A percentile compares a stretch with the other conserved stretches of the same genome.
phyloP scores from a whole-genome alignment of 768 basidiomycete genomes.

The Chlorophyllum brunneum region DNA sequence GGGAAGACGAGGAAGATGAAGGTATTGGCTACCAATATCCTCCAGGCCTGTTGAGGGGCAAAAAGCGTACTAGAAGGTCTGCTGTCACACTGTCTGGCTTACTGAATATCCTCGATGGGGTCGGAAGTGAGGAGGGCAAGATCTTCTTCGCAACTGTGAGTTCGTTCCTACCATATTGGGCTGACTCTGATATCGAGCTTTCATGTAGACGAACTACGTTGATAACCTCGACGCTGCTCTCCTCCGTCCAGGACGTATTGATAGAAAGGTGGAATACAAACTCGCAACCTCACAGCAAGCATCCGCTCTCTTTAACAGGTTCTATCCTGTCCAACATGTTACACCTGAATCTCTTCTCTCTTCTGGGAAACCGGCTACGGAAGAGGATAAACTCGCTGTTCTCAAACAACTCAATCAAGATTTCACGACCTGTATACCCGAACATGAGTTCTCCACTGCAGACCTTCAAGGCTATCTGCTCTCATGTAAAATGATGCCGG shows the following conservation, averaged over 20 bases:
- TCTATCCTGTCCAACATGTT: conserved; percentile 37
- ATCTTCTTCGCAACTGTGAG: conserved; percentile 57
- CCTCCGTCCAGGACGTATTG: conserved; percentile 54
- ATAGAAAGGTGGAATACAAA: conserved; percentile 48
- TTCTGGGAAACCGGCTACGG: conserved; percentile 13
- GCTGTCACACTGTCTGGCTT: conserved; percentile 51
- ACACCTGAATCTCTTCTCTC: conserved; percentile 12
- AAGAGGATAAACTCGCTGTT: conserved; percentile 3
- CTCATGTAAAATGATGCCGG: conserved; percentile 35
- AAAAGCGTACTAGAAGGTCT: conserved; percentile 18
- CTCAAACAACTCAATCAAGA: conserved; percentile 30
- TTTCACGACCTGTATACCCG: conserved; percentile 42
- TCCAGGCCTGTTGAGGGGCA: not conserved
- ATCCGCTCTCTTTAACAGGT: conserved; percentile 42
- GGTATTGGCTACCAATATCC: not conserved
- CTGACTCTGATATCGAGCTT: not conserved
- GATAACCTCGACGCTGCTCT: conserved; percentile 55
- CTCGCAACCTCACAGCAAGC: conserved; percentile 45
- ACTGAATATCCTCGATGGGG: conserved; percentile 57
- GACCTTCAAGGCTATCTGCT: conserved; percentile 61
- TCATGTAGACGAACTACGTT: conserved; percentile 46
- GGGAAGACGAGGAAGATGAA: conserved; percentile 35
- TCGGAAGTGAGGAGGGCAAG: conserved; percentile 59
- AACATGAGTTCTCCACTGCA: conserved; percentile 50
- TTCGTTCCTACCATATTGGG: not conserved